These are phyloP conservation scores for Sugiyamaella xylanicola DNA, from an alignment of 1,139 yeast genomes.

Conservation along the genomic window DNA sequence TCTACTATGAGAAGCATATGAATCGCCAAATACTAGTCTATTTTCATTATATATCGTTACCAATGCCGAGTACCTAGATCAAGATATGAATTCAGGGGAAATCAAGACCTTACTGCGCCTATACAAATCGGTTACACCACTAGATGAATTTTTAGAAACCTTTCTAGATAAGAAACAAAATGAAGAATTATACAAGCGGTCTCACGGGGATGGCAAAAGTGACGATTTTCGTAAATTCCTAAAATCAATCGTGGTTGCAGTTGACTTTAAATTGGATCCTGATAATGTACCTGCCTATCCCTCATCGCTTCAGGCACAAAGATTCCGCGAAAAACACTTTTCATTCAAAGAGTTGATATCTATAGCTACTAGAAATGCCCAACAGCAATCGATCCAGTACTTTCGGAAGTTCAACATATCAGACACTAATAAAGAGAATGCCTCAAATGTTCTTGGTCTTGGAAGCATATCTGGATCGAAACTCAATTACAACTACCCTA, in stretches of 20 bases:
- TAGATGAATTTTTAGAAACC: conserved; percentile 3
- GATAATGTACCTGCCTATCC: not conserved
- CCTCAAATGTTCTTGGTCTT: not conserved
- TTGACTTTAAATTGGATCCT: not conserved
- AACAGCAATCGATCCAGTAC: not conserved
- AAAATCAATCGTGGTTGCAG: not conserved
- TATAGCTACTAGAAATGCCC: not conserved
- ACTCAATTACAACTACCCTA: not conserved
- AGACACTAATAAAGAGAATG: not conserved
- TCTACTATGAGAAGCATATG: too few relatives aligned
- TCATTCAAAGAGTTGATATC: not conserved
- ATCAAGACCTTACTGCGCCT: not conserved
- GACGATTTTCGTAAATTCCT: conserved; percentile 4
- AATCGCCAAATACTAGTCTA: too few relatives aligned
- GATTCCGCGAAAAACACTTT: not conserved
- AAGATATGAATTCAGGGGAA: not conserved
- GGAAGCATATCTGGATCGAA: not conserved
- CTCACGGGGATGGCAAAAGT: not conserved
- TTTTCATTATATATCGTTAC: too few relatives aligned
- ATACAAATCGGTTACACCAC: conserved; percentile 6
- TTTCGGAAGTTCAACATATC: not conserved
- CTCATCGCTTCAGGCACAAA: not conserved
- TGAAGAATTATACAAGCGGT: not conserved
- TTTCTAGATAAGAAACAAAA: not conserved
- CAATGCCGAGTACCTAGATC: not conserved